phyloP scores from a whole-genome alignment of 441 rosid species.

The Populus hybrid region DNA sequence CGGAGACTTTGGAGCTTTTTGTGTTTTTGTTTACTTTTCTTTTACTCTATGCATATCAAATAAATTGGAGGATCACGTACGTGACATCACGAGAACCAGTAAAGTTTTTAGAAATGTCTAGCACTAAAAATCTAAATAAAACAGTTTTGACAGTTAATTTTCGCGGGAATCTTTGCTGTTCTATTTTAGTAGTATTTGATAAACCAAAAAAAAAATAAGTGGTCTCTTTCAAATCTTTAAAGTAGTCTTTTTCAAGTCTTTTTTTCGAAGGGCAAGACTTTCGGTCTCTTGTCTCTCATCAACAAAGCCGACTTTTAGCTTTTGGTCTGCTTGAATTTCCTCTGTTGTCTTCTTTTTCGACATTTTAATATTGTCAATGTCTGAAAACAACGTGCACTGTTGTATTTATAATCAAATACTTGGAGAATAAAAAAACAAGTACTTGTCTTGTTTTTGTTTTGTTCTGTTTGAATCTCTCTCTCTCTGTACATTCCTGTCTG shows the following conservation, averaged over 20 bases:
- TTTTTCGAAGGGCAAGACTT: slow-evolving; percentile 18
- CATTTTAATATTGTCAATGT: slow-evolving; percentile 3
- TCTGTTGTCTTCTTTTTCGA: slow-evolving; percentile 8
- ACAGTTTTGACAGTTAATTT: slow-evolving; percentile 24
- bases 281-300: slow-evolving; percentile 34
- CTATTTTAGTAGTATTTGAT: background rate
- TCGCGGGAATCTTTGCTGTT: slow-evolving; percentile 18
- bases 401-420: slow-evolving; percentile 10
- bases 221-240: background rate
- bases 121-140: background rate
- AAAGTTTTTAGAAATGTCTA: background rate
- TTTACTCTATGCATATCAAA: background rate
- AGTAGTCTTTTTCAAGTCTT: background rate
- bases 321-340: slow-evolving; percentile 31
- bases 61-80: background rate
- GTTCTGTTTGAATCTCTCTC: background rate
- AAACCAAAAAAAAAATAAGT: background rate
- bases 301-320: slow-evolving; percentile 42
- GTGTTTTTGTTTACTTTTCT: too few relatives aligned
- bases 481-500: background rate
- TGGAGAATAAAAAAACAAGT: background rate
- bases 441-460: background rate
- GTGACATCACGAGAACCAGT: background rate
- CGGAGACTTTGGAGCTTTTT: too few relatives aligned
- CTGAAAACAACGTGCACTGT: slow-evolving; percentile 45